phyloP scores from a whole-genome alignment of 768 basidiomycete genomes.

The Russula sp. region DNA sequence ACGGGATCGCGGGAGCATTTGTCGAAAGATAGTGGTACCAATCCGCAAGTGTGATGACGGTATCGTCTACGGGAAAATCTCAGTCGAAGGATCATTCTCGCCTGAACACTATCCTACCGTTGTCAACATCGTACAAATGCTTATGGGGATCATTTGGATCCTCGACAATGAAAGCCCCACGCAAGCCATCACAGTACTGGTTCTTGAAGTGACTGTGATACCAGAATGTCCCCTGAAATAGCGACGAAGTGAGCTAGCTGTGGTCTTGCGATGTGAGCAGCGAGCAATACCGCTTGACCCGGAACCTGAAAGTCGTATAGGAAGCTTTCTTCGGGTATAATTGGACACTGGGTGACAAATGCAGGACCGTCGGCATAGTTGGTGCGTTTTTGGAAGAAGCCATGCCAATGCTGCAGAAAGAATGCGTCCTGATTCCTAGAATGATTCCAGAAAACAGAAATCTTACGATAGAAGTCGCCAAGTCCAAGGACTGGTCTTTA shows the following conservation, averaged over 20 bases:
- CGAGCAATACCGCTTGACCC: conserved; percentile 10
- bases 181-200: conserved; percentile 35
- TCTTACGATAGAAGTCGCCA: conserved; percentile 18
- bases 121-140: conserved; percentile 37
- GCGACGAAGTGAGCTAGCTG: neutral
- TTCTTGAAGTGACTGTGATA: conserved; percentile 26
- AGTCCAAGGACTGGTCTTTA: neutral
- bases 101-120: conserved; percentile 25
- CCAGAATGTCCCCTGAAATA: conserved; percentile 30
- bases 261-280: neutral
- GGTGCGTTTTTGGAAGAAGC: conserved; percentile 22
- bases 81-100: neutral
- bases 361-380: conserved; percentile 19
- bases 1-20: conserved; percentile 24
- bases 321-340: conserved; percentile 21
- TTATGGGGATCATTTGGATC: conserved; percentile 37
- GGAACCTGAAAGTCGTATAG: conserved; percentile 16
- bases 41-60: conserved; percentile 46
- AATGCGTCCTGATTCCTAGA: neutral
- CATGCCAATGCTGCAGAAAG: conserved; percentile 26
- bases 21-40: conserved; percentile 41
- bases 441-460: neutral
- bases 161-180: conserved; percentile 36
- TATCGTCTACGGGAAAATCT: conserved; percentile 29
- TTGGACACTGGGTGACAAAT: conserved; percentile 26